These are phyloP conservation scores for Tubosaeta sp. DNA, from an alignment of 768 basidiomycete genomes.

Conservation along the genomic window DNA sequence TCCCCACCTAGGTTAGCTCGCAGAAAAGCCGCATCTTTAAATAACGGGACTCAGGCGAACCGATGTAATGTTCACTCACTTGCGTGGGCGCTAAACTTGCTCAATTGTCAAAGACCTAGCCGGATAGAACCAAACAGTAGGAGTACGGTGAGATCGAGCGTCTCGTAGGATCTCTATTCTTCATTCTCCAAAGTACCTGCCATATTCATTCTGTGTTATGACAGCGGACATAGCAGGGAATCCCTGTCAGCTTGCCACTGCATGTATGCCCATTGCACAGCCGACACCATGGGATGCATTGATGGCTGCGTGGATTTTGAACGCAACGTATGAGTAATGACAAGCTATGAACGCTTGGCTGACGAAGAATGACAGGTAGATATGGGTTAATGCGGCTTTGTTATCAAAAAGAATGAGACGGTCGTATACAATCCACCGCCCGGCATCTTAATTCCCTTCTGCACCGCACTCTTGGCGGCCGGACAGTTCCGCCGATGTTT, in stretches of 20 bases:
- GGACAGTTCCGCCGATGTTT: slow-evolving; percentile 3
- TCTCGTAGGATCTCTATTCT: not conserved
- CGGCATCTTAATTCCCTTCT: not conserved
- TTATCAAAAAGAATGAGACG: not conserved
- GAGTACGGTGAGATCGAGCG: not conserved
- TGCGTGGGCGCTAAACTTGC: no score
- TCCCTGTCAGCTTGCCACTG: not conserved
- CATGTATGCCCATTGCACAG: not conserved
- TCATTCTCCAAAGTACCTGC: not conserved
- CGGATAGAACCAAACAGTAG: not conserved
- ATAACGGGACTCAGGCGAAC: no score
- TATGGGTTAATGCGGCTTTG: not conserved
- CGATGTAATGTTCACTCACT: no score
- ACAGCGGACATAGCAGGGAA: not conserved
- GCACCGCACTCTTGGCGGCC: not conserved
- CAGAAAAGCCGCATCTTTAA: no score
- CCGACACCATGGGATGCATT: not conserved
- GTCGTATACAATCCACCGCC: not conserved
- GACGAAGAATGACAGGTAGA: slow-evolving; percentile 1
- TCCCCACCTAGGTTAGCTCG: no score
- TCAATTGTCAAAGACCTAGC: no score
- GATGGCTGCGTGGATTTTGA: no score
- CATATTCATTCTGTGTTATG: not conserved
- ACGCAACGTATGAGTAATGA: no score
- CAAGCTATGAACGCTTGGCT: not conserved